Evolutionary conservation across 805 yeast genomes (phyloP).

Genomic region (Wickerhamomyces queroliae): DNA sequence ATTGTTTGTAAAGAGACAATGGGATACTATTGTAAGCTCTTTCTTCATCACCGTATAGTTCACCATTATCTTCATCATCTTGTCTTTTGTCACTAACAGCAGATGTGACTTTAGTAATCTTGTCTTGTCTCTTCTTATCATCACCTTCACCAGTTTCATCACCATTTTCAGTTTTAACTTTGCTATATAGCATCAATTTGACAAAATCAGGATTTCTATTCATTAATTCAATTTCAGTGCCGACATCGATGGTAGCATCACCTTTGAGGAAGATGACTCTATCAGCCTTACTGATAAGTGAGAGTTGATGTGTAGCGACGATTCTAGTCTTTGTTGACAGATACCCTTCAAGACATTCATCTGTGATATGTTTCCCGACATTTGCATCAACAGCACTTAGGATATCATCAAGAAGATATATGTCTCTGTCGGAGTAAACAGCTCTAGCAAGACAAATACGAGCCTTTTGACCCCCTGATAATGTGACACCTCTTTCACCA

Average conservation of each 20-base stretch:
- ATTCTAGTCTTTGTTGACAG: constrained; percentile 51
- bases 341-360: constrained; percentile 49
- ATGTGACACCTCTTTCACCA: constrained; percentile 70
- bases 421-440: constrained; percentile 54
- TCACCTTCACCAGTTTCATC: not conserved
- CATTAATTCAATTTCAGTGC: constrained; percentile 43
- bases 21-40: constrained; percentile 33
- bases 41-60: constrained; percentile 23
- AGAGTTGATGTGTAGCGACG: constrained; percentile 72
- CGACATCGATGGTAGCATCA: constrained; percentile 47
- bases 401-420: constrained; percentile 62
- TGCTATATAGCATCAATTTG: constrained; percentile 35
- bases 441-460: constrained; percentile 58
- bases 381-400: constrained; percentile 73
- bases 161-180: constrained; percentile 12
- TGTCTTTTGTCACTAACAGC: not conserved
- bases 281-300: constrained; percentile 57
- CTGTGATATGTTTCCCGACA: constrained; percentile 64
- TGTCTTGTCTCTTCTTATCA: too few species aligned
- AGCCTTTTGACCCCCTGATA: constrained; percentile 40
- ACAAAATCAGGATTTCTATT: constrained; percentile 34
- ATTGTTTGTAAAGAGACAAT: constrained; percentile 27
- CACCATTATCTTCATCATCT: constrained; percentile 16
- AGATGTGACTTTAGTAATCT: not conserved
- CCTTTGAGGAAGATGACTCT: constrained; percentile 48